Base-by-base conservation (phyloP, 208 protist genomes). In the Leishmania gerbilli region DNA sequence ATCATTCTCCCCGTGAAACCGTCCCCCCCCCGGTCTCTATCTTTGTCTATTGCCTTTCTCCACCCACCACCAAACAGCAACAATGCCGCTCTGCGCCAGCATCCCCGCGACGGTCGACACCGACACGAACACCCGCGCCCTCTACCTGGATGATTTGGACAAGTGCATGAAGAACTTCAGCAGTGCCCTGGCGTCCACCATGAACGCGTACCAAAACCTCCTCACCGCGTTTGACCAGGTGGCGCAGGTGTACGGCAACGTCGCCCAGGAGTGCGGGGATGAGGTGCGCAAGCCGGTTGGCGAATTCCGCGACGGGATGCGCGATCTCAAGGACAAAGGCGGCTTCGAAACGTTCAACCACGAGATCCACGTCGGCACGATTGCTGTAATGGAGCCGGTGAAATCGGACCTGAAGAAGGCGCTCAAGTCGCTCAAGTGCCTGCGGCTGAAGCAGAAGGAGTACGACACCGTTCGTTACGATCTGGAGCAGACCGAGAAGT, bases 291-390 rank as follows among this genome's bases (percentile, higher is more conserved):
- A 74, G 40, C 78, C 75, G 56, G 75, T 91, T 1, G 67, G 78
- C 53, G 83, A 85, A 60, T 90, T 95, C 76, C 81, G 82, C 69
- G 77, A 89, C 17, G 89, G 84, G 47, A 93, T 95, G 88, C 71
- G 86, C 27, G 88, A 90, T 2, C 55, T 96, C 47, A 91, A 92
- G 83, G 90, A 96, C 74, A 89, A 84, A 64, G 83, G 82, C 13
- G 79, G 81, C 21, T 90, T 92, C 51, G 77, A 87, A n/a, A 82
- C 81, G 53, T 90, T 93, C 83, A 91, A 93, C 82, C 72, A n/a
- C 37, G 90, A 93, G 71, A 84, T 95, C 24, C 83, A 84, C 83
- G 51, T 51, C 7, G 84, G 83, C 37, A 87, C 90, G 19, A 84
- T 88, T 27, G 64, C 75, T 2, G 62, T 67, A 17, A 42, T 92